Evolutionary conservation across 1,139 yeast genomes (phyloP).

Genomic region (Yamadazyma blattariae): DNA sequence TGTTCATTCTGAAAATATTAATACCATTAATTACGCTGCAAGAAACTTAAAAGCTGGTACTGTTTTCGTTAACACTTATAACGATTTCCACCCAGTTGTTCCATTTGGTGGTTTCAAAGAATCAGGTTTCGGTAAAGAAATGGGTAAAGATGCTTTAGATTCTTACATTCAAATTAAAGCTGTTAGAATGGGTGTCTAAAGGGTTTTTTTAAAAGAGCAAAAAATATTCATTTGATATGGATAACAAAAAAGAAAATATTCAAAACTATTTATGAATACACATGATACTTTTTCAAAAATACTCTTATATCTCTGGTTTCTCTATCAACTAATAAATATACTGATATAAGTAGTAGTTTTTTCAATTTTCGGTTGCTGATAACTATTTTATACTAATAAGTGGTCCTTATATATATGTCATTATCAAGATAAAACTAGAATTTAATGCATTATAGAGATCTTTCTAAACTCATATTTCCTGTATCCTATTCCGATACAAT

Average conservation of each 20-base stretch:
- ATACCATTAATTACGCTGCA: constrained; percentile 67
- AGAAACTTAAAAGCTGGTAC: constrained; percentile 75
- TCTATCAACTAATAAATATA: too few relatives aligned
- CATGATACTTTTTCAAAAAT: not conserved
- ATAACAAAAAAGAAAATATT: not conserved
- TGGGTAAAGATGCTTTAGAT: constrained; percentile 82
- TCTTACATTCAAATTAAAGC: constrained; percentile 83
- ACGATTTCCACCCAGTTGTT: constrained; percentile 76
- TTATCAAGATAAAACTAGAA: too few relatives aligned
- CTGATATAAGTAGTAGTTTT: too few relatives aligned
- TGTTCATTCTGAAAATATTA: constrained; percentile 66
- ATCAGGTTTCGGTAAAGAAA: constrained; percentile 91
- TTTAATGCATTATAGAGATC: too few relatives aligned
- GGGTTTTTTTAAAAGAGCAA: too few relatives aligned
- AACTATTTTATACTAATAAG: too few relatives aligned
- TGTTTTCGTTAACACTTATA: constrained; percentile 82
- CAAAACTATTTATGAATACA: constrained; percentile 1
- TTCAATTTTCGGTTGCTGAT: too few relatives aligned
- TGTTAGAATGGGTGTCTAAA: constrained; percentile 50
- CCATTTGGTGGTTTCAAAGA: constrained; percentile 87
- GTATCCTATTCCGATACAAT: too few relatives aligned
- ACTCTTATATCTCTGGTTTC: not conserved
- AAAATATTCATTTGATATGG: too few relatives aligned
- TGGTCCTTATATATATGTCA: too few relatives aligned
- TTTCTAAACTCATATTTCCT: too few relatives aligned